These are phyloP conservation scores for Erigeron philadelphicus DNA, from an alignment of 140 eudicot species.

Conservation along the genomic window DNA sequence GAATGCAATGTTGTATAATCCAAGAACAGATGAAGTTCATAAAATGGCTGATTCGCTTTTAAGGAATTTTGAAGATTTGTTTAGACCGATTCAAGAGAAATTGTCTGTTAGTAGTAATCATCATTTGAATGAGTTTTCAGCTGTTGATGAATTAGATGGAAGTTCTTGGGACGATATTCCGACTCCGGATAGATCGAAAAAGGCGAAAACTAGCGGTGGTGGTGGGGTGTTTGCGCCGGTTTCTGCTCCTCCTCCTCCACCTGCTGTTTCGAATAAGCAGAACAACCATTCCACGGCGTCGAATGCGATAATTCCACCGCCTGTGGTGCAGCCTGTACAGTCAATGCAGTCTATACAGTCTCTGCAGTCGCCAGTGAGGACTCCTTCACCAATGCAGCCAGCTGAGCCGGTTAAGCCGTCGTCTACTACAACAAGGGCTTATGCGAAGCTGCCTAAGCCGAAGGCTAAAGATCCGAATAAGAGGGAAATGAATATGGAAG, in stretches of 20 bases:
- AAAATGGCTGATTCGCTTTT: conserved; percentile 60
- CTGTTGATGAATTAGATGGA: conserved; percentile 57
- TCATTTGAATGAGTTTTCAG: conserved; percentile 23
- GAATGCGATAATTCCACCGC: conserved; percentile 27
- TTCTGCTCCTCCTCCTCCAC: background rate
- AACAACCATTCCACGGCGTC: conserved; percentile 5
- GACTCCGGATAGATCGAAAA: conserved; percentile 43
- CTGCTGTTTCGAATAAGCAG: conserved; percentile 17
- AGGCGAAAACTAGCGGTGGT: conserved; percentile 30
- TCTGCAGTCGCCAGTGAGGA: conserved; percentile 22
- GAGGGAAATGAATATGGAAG: conserved; percentile 80
- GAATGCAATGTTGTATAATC: conserved; percentile 77
- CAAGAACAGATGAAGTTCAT: conserved; percentile 61
- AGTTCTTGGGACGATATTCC: conserved; percentile 66
- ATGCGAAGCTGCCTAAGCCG: conserved; percentile 62
- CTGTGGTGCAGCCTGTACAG: background rate
- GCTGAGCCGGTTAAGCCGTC: conserved; percentile 34
- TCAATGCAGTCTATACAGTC: background rate
- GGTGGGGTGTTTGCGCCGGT: conserved; percentile 15
- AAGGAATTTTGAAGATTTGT: conserved; percentile 52
- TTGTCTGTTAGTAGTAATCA: conserved; percentile 17
- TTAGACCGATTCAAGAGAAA: conserved; percentile 60
- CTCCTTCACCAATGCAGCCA: conserved; percentile 53
- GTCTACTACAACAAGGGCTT: conserved; percentile 21
- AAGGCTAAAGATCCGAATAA: conserved; percentile 70